Evolutionary conservation across 2,329 filamentous ascomycete genomes (phyloP), one percentile per base, ranked within the genome.

Genomic region (Neonectria hederae): DNA sequence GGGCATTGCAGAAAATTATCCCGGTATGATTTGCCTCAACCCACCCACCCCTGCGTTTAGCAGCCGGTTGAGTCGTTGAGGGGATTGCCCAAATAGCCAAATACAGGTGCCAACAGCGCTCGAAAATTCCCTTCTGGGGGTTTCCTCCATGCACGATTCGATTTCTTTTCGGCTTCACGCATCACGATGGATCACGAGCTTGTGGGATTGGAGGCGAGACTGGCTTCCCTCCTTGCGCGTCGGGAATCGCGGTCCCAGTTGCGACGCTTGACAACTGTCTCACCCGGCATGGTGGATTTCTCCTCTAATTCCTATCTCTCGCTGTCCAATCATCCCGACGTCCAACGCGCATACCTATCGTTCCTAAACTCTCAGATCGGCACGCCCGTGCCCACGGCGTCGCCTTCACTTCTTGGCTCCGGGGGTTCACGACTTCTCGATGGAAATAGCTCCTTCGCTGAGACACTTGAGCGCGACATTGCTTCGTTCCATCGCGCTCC

Each of bases 221-320:
- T 78, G 59, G 64, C 65, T 19, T 62, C 70, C 8, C 65, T 75
- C 19, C 73, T 80, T 43, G 60, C 66, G 26, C 70, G 71, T 13
- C 76, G 78, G 9, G 66, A 76, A 10, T 45, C 72, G 5, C 75
- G 77, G 17, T 76, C 76, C 11, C 80, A 77, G 56, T 76, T 84
- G 8, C 82, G 85, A n/a, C 76, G 74, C 6, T 74, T 87, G 19
- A 85, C 78, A 1, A 75, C 91, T 4, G 87, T 90, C 3, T 90
- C 90, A 0, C 84, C 90, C 1, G 88, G 84, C 21, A 90, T 87
- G 22, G 87, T 89, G 53, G 93, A 97, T 79, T 92, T 97, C 73
- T 90, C 90, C 22, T 94, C 92, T 74, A 90, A 94, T 76, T 87
- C 87, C 59, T 91, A 96, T 75, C 92, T 97, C 63, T 93, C 94